phyloP scores from a whole-genome alignment of 2,329 filamentous ascomycete genomes.

The Sphaerulina populicola region DNA sequence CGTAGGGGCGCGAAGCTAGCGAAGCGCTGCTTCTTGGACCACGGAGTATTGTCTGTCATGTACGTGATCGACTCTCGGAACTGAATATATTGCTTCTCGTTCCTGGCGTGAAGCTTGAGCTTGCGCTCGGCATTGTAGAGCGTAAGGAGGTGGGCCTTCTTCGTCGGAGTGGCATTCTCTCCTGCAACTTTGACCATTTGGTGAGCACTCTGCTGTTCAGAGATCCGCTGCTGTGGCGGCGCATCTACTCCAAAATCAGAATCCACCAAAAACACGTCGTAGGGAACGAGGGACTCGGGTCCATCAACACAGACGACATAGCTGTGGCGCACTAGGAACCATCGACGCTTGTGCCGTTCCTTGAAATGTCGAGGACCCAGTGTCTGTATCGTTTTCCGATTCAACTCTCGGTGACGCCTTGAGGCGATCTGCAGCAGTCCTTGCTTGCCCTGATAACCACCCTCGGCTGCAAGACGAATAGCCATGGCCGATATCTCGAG shows the following conservation, averaged over 20 bases:
- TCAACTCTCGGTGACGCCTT: conserved; percentile 51
- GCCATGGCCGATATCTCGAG: conserved; percentile 89
- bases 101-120: conserved; percentile 81
- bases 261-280: conserved; percentile 96
- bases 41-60: conserved; percentile 75
- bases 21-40: conserved; percentile 78
- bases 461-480: conserved; percentile 86
- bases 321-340: conserved; percentile 96
- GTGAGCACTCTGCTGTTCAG: conserved; percentile 49
- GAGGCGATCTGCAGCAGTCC: conserved; percentile 88
- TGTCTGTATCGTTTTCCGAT: conserved; percentile 21
- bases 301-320: conserved; percentile 98
- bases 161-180: conserved; percentile 48
- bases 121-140: conserved; percentile 88
- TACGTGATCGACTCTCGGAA: conserved; percentile 87
- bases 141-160: conserved; percentile 76
- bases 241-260: conserved; percentile 68
- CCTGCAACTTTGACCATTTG: conserved; percentile 56
- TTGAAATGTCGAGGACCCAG: conserved; percentile 60
- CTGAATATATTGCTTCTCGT: conserved; percentile 79
- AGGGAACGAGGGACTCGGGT: conserved; percentile 96
- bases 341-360: conserved; percentile 79
- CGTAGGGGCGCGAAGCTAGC: conserved; percentile 89
- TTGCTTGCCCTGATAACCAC: conserved; percentile 96
- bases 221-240: conserved; percentile 51